phyloP scores from a whole-genome alignment of 140 eudicot species.

The Cichorium intybus region DNA sequence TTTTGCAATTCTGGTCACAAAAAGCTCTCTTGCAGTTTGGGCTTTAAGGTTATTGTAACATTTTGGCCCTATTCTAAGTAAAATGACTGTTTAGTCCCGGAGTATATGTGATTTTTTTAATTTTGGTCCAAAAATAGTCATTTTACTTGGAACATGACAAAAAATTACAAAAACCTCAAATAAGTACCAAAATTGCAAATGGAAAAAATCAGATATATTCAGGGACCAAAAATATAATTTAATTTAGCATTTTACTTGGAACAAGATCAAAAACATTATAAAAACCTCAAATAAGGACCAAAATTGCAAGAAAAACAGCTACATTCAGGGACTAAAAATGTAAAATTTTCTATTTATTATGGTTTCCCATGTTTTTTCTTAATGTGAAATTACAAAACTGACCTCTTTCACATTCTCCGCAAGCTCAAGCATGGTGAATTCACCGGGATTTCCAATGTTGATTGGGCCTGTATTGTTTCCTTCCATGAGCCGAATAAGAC shows the following conservation, averaged over 20 bases:
- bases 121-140: neutral
- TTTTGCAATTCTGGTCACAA: neutral
- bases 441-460: conserved; percentile 98
- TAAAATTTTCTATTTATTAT: neutral
- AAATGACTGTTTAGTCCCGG: neutral
- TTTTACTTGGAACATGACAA: neutral
- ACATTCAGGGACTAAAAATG: neutral
- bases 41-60: neutral
- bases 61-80: neutral
- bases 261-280: neutral
- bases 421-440: conserved; percentile 97
- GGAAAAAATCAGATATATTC: too few species aligned
- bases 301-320: neutral
- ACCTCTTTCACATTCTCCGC: conserved; percentile 99
- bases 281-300: neutral
- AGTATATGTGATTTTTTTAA: too few species aligned
- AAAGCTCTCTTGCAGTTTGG: too few species aligned
- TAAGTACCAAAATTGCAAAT: too few species aligned
- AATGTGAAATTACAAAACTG: conserved; percentile 13
- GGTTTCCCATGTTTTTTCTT: neutral
- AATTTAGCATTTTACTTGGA: too few species aligned
- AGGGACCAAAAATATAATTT: too few species aligned
- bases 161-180: too few species aligned
- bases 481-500: conserved; percentile 92
- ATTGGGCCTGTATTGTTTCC: conserved; percentile 94